Conservation (phyloP, 2,329 filamentous ascomycete genomes). For the Verticillium nonalfalfae region DNA sequence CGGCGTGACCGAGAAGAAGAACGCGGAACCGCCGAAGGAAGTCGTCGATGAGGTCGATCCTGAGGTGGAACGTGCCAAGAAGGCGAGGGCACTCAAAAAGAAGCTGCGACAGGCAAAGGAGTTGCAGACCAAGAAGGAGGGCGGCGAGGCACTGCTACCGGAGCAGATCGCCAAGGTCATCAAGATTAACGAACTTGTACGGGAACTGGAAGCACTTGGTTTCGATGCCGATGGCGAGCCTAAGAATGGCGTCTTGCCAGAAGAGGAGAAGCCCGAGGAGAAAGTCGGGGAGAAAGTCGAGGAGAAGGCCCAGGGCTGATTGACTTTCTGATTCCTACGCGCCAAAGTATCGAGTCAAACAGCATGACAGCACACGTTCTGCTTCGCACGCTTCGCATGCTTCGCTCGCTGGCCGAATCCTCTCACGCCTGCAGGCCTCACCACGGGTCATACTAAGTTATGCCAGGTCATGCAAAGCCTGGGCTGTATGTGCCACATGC, state of each 20-base stretch:
- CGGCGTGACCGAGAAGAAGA: slow-evolving; percentile 12
- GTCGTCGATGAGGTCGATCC: slow-evolving; percentile 49
- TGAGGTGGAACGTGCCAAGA: slow-evolving; percentile 82
- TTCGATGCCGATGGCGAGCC: slow-evolving; percentile 48
- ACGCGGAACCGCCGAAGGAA: slow-evolving; percentile 11
- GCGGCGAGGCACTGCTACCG: slow-evolving; percentile 74
- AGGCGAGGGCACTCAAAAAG: slow-evolving; percentile 85
- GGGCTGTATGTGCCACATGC: neutral
- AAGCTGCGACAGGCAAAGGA: slow-evolving; percentile 93
- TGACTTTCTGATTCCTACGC: neutral
- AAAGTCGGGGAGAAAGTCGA: neutral
- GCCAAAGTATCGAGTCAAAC: neutral
- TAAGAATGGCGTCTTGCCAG: neutral
- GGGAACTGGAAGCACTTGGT: slow-evolving; percentile 78
- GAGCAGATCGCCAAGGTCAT: slow-evolving; percentile 98
- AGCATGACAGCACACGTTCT: neutral
- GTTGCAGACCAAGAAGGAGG: slow-evolving; percentile 83
- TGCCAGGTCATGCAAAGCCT: no score
- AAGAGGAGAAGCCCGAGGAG: neutral
- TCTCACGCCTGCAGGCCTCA: neutral
- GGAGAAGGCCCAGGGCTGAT: neutral
- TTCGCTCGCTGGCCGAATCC: neutral
- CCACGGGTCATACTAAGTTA: neutral
- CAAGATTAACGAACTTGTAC: slow-evolving; percentile 89
- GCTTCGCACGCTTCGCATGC: neutral